These are phyloP conservation scores for Camillea tinctor DNA, from an alignment of 2,329 filamentous ascomycete genomes.

Conservation along the genomic window DNA sequence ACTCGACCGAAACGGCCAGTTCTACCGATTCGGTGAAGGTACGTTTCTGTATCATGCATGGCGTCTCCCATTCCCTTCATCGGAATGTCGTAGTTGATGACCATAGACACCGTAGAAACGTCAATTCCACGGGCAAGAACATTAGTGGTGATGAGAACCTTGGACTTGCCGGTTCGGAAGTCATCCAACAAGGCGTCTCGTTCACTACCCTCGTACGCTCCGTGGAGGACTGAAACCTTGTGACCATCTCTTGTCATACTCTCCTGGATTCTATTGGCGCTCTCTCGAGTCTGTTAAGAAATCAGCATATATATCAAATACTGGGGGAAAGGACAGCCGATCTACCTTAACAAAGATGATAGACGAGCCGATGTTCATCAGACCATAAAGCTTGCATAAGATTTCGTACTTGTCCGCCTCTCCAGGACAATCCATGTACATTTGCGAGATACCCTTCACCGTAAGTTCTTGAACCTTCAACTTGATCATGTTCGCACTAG, in stretches of 20 bases:
- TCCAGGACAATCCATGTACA: conserved; percentile 89
- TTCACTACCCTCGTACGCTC: conserved; percentile 78
- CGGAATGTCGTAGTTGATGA: conserved; percentile 93
- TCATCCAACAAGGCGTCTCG: conserved; percentile 82
- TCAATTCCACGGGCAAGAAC: conserved; percentile 96
- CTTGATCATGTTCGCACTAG: conserved; percentile 81
- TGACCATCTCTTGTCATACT: conserved; percentile 89
- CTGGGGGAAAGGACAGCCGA: conserved; percentile 5
- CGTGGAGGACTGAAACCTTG: conserved; percentile 85
- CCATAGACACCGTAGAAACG: conserved; percentile 87
- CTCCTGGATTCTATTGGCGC: conserved; percentile 78
- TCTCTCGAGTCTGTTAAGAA: conserved; percentile 72
- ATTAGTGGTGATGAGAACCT: conserved; percentile 97
- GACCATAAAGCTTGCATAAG: conserved; percentile 87
- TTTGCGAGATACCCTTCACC: conserved; percentile 94
- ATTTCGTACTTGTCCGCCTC: conserved; percentile 84
- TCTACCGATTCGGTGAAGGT: conserved; percentile 95
- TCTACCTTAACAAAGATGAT: conserved; percentile 94
- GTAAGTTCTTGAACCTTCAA: conserved; percentile 89
- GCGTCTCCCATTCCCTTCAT: conserved; percentile 73
- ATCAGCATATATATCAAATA: conserved; percentile 14
- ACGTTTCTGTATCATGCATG: conserved; percentile 90
- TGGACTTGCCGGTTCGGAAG: conserved; percentile 83
- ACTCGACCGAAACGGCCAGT: conserved; percentile 96
- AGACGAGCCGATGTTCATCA: conserved; percentile 95